Conservation (phyloP, 768 basidiomycete genomes). For the Phanerochaete sordida region DNA sequence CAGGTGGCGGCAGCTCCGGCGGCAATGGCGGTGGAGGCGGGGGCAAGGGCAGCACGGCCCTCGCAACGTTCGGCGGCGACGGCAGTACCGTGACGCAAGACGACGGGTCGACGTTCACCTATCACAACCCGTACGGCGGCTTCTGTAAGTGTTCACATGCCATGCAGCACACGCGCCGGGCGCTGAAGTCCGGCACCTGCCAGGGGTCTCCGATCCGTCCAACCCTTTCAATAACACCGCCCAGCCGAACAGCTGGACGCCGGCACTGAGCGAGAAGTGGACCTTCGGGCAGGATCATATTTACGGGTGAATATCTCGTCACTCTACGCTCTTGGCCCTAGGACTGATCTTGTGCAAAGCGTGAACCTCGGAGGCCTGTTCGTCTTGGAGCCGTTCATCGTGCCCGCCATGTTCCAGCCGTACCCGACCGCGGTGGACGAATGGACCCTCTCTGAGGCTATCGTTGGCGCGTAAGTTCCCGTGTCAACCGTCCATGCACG, state of each 20-base stretch:
- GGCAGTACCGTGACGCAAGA: conserved; percentile 62
- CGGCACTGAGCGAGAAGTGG: conserved; percentile 75
- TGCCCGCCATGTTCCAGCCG: conserved; percentile 56
- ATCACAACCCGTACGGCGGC: conserved; percentile 75
- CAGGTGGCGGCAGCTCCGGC: neutral
- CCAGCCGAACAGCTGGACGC: conserved; percentile 75
- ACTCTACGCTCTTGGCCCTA: neutral
- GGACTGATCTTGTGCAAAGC: conserved; percentile 22
- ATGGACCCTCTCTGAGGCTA: conserved; percentile 57
- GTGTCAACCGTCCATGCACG: conserved; percentile 34
- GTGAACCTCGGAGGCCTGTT: conserved; percentile 77
- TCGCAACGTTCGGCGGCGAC: conserved; percentile 52
- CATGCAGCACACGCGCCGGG: neutral
- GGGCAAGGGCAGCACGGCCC: conserved; percentile 1
- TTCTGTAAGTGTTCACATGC: conserved; percentile 46
- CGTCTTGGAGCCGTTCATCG: conserved; percentile 76
- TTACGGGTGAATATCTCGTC: conserved; percentile 43
- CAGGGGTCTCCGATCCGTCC: conserved; percentile 64
- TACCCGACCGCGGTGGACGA: conserved; percentile 55
- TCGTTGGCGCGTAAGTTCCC: conserved; percentile 42
- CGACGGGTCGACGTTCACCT: conserved; percentile 72
- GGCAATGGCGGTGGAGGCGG: neutral
- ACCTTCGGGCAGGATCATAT: conserved; percentile 59
- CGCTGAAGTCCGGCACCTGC: neutral
- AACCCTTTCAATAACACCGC: conserved; percentile 77